Evolutionary conservation across 805 yeast genomes (phyloP).

Genomic region (Yarrowia sp.): DNA sequence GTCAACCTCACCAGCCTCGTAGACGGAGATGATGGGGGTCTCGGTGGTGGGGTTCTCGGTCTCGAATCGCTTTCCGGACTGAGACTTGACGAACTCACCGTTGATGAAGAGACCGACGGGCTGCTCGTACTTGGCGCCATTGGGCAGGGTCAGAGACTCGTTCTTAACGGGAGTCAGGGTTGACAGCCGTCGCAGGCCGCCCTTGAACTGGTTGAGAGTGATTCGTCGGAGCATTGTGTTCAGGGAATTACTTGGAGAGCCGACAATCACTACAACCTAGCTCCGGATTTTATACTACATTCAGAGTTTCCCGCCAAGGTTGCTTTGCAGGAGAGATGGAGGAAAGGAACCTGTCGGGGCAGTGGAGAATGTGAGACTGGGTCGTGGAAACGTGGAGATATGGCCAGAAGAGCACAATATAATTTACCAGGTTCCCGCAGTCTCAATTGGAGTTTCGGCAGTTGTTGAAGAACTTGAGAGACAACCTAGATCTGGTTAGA

Average conservation of each 20-base stretch:
- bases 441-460: not conserved
- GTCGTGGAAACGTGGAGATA: no score
- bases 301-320: conserved; percentile 18
- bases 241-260: not conserved
- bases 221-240: conserved; percentile 15
- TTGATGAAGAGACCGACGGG: conserved; percentile 89
- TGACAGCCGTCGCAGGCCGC: conserved; percentile 19
- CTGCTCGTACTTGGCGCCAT: conserved; percentile 63
- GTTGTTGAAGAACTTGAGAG: not conserved
- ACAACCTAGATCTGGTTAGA: not conserved
- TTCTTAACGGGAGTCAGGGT: conserved; percentile 18
- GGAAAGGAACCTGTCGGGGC: conserved; percentile 20
- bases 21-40: conserved; percentile 46
- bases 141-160: conserved; percentile 46
- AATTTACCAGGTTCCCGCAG: no score
- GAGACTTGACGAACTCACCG: conserved; percentile 65
- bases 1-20: conserved; percentile 73
- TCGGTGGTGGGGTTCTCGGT: conserved; percentile 52
- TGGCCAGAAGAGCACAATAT: no score
- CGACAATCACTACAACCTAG: not conserved
- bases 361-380: conserved; percentile 5
- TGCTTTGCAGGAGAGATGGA: conserved; percentile 8
- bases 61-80: conserved; percentile 43
- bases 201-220: conserved; percentile 17
- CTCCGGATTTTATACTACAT: conserved; percentile 3